phyloP scores from a whole-genome alignment of 2,329 filamentous ascomycete species.

The Monosporascus sp. region DNA sequence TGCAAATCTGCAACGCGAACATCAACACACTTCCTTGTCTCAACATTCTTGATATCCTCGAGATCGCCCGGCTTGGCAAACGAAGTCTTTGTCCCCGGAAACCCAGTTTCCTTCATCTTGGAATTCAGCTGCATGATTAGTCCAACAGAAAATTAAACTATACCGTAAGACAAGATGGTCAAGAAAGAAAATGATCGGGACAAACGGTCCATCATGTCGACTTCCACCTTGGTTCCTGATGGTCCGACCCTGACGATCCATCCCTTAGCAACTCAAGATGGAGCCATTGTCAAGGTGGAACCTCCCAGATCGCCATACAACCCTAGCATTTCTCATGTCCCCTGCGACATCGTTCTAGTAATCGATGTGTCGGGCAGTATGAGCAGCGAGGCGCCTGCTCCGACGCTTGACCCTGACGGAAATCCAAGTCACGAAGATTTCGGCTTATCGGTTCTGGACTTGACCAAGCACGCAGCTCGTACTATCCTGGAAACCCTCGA shows the following conservation, averaged over 20 bases:
- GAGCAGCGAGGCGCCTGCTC: constrained; percentile 40
- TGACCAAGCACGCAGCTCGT: constrained; percentile 54
- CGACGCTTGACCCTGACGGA: constrained; percentile 31
- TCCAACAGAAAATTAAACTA: too few species aligned
- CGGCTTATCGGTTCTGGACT: constrained; percentile 51
- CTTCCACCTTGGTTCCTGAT: not conserved
- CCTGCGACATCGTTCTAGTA: constrained; percentile 56
- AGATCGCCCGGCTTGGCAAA: too few species aligned
- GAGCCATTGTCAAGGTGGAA: constrained; percentile 41
- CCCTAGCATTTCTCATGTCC: constrained; percentile 32
- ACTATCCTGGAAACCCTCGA: constrained; percentile 54
- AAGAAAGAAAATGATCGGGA: too few species aligned
- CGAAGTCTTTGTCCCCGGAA: too few species aligned
- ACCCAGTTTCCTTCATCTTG: too few species aligned
- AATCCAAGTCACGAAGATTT: constrained; percentile 32
- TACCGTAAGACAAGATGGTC: too few species aligned
- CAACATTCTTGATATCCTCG: too few species aligned
- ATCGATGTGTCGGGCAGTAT: constrained; percentile 59
- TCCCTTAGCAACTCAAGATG: constrained; percentile 31
- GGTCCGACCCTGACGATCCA: constrained; percentile 28
- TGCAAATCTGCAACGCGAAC: too few species aligned
- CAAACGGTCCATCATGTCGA: not conserved
- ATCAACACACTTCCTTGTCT: too few species aligned
- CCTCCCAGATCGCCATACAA: constrained; percentile 34
- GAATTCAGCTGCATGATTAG: too few species aligned